Base-by-base conservation (phyloP, 2,329 filamentous ascomycete genomes). In the Bipolaris bicolor region DNA sequence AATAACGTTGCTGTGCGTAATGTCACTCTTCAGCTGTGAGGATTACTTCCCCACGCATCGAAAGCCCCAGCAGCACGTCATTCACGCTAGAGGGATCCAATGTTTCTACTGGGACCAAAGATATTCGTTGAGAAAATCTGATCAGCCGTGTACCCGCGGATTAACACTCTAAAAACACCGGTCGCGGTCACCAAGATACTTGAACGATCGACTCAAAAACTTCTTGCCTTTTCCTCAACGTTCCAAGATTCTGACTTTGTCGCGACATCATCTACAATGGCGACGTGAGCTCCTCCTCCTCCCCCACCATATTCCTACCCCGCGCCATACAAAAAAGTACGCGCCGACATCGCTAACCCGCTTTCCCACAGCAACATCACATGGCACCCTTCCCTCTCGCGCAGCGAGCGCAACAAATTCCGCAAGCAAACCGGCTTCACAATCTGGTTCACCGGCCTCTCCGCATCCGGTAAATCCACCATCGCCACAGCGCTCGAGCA, bases 371-470 rank as follows among this genome's bases (percentile, higher is more conserved):
- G 91, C 77, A 95, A 95, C 84, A 94, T 95, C 78, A 94, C 90
- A 77, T 95, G 91, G 91, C 91, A 95, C 83, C 83, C 88, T 7
- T 90, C 89, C 61, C 88, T 95, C 74, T 90, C 89, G 53, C 90
- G 90, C 79, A 78, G 82, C 61, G 91, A 95, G 84, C 90, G 91
- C 78, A 88, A 86, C 78, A 76, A 83, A 66, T 81, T 86, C 68
- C 91, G 92, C 79, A 87, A 88, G 77, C 95, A 99, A 80, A 86
- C 87, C 67, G 95, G 95, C 76, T 89, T 96, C 77, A 99, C 95
- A 56, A 89, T 99, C 80, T 99, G 95, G 95, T 90, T 99, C 76
- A 99, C 95, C 1, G 95, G 95, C 52, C 90, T 99, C 64, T 96
- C 91, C 36, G 95, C 94, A 49, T 97, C 92, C 0, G 95, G 95